phyloP scores from a whole-genome alignment of 345 rosid species.

The Carallia pectinifolia region DNA sequence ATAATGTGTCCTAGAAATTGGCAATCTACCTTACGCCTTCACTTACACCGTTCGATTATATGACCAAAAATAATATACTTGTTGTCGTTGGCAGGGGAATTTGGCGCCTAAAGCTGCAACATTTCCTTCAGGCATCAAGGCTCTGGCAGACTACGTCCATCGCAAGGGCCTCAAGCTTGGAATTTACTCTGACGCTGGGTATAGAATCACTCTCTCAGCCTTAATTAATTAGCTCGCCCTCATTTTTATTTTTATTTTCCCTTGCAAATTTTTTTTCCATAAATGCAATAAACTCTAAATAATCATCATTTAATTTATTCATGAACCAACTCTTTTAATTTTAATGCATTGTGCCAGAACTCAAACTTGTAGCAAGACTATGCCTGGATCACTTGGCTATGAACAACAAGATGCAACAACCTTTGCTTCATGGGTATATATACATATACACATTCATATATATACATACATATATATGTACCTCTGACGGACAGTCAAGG shows the following conservation, averaged over 20 bases:
- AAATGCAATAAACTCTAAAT: too few relatives aligned
- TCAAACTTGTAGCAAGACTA: conserved; percentile 74
- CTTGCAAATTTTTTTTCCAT: not conserved
- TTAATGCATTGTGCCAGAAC: conserved; percentile 37
- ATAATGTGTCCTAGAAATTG: not conserved
- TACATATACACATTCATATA: not conserved
- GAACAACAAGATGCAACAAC: conserved; percentile 92
- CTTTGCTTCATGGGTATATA: conserved; percentile 81
- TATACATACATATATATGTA: too few relatives aligned
- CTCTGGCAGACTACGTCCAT: conserved; percentile 26
- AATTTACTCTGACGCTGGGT: conserved; percentile 32
- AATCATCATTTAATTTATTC: not conserved
- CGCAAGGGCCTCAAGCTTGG: conserved; percentile 26
- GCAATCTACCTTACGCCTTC: too few relatives aligned
- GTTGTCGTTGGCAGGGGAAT: conserved; percentile 15
- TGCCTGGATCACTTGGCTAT: conserved; percentile 90
- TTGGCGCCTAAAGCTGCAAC: conserved; percentile 18
- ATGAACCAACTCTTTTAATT: not conserved
- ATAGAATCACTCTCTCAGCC: too few relatives aligned
- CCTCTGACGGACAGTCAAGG: not conserved
- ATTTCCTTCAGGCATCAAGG: conserved; percentile 27
- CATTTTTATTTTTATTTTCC: not conserved
- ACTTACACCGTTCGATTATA: too few relatives aligned
- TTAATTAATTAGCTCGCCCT: not conserved
- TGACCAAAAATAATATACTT: not conserved